These are phyloP conservation scores for Candida loeiensis DNA, from an alignment of 805 yeast species.

Conservation along the genomic window DNA sequence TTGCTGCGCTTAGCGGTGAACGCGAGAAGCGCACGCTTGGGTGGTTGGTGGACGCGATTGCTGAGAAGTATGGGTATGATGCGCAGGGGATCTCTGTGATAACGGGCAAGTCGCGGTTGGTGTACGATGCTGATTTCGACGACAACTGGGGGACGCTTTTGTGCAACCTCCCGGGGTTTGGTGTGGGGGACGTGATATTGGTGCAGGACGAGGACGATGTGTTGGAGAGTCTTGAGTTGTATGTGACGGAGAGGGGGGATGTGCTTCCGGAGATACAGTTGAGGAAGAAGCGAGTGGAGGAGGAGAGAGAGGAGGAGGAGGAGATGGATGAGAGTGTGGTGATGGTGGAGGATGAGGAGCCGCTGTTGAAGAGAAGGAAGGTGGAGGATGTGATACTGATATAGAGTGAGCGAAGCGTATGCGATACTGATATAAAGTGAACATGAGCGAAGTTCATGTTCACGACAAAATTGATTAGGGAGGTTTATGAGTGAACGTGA, in stretches of 20 bases:
- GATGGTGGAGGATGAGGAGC: constrained; percentile 11
- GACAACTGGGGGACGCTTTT: constrained; percentile 59
- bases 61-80: constrained; percentile 47
- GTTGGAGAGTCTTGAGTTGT: constrained; percentile 60
- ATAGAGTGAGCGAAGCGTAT: not conserved
- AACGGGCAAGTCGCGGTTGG: constrained; percentile 53
- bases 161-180: constrained; percentile 48
- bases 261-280: constrained; percentile 18
- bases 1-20: constrained; percentile 33
- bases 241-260: constrained; percentile 27
- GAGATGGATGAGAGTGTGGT: constrained; percentile 12
- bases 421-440: not conserved
- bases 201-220: constrained; percentile 79
- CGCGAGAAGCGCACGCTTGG: constrained; percentile 36
- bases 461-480: too few species aligned
- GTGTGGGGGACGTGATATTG: constrained; percentile 58
- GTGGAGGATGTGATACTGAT: constrained; percentile 6
- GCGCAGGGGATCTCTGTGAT: constrained; percentile 54
- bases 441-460: too few species aligned
- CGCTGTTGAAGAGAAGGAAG: constrained; percentile 12
- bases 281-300: constrained; percentile 10
- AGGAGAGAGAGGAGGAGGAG: constrained; percentile 5
- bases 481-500: too few species aligned
- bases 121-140: constrained; percentile 86
- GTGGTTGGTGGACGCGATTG: constrained; percentile 50